Evolutionary conservation across 108 stramenopile species (phyloP), one percentile per base, ranked within the genome.

Genomic region (Asterionellopsis glacialis): DNA sequence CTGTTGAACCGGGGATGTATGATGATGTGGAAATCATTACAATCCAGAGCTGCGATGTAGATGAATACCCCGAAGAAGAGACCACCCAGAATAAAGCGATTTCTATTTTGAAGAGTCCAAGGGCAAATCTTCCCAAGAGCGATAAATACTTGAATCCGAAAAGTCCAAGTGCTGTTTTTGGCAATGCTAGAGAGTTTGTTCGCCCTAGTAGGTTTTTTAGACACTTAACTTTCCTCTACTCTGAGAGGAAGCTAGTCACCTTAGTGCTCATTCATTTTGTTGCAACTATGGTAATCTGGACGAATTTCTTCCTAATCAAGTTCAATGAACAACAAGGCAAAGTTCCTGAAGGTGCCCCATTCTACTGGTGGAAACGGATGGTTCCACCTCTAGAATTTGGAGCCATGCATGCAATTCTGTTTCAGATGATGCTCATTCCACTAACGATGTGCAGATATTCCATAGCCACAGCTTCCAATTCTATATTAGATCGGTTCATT

Each of bases 341-440:
- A n/a, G 70, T 75, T 0, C 74, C 73, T 1, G 65, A 63, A 25
- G 74, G 52, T 28, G 73, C 73, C 13, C 23, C 48, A 38, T 45
- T 57, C 23, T 72, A 72, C 59, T 75, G 70, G 70, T 56, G 59
- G 61, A 74, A 75, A 40, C 51, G 59, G 26, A 33, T 74, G 9
- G 70, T 56, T 27, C 77, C 77, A 1, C 26, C 77, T 2, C 33
- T 79, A n/a, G 77, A 79, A 43, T 79, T 75, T 68, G 77, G 77
- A 24, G 44, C 68, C 38, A 72, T 72, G 70, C 77, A 79, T 75
- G 77, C 74, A 7, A 73, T 79, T 68, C 57, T 79, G 12, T 79
- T 75, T 28, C 77, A 79, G 59, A 71, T 79, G 73, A 61, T 74
- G 28, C 53, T 79, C 47, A 50, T 79, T 22, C 77, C 77, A 14